Evolutionary conservation across 2,329 filamentous ascomycete species (phyloP).

Genomic region (Colletotrichum lupini): DNA sequence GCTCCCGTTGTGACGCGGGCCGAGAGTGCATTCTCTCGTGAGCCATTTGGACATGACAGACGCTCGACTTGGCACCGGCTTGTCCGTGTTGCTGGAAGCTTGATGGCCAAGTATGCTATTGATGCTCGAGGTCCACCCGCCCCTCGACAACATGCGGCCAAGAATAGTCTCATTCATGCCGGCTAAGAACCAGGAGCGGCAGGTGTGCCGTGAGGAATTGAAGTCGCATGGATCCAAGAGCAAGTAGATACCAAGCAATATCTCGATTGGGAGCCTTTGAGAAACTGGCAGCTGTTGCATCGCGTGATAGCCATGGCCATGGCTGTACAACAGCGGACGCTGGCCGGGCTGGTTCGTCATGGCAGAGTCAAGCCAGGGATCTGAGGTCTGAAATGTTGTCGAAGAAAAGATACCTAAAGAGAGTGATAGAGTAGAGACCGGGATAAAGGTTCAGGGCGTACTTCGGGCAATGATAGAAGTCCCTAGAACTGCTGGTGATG

Average conservation of each 20-base stretch:
- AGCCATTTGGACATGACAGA: conserved; percentile 54
- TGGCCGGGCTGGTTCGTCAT: not conserved
- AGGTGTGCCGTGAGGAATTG: conserved; percentile 69
- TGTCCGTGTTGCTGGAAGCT: not conserved
- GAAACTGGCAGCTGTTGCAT: conserved; percentile 1
- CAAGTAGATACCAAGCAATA: conserved; percentile 49
- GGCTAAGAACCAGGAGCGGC: conserved; percentile 68
- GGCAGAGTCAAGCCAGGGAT: not conserved
- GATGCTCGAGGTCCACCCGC: conserved; percentile 62
- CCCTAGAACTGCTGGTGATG: not conserved
- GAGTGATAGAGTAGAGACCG: not conserved
- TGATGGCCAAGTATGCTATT: conserved; percentile 38
- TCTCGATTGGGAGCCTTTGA: conserved; percentile 48
- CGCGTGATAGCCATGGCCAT: not conserved
- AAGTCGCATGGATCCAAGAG: conserved; percentile 56
- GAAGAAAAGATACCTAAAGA: not conserved
- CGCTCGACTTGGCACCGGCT: conserved; percentile 38
- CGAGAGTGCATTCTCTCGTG: conserved; percentile 51
- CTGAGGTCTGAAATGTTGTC: not conserved
- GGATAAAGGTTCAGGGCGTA: not conserved
- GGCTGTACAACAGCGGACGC: not conserved
- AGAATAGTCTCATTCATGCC: conserved; percentile 65
- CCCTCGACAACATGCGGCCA: conserved; percentile 62
- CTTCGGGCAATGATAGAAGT: not conserved
- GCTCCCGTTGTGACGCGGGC: not conserved